These are phyloP conservation scores for Microsporum ferrugineum DNA, from an alignment of 2,329 filamentous ascomycete species.

Conservation along the genomic window DNA sequence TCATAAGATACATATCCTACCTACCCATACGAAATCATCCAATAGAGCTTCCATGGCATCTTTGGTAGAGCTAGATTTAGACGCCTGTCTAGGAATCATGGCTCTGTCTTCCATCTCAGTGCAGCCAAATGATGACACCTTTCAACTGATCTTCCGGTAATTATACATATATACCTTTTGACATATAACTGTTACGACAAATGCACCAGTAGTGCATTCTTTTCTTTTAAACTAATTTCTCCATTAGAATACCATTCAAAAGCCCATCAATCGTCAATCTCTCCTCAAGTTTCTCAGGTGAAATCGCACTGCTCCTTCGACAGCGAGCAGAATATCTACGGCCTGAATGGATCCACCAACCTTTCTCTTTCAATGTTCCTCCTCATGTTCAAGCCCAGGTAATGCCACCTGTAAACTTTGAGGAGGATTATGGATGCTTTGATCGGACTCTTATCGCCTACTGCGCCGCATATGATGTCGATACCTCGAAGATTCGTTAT, in stretches of 20 bases:
- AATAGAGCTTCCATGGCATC: conserved; percentile 46
- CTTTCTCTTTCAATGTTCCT: conserved; percentile 53
- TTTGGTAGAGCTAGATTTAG: conserved; percentile 39
- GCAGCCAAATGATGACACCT: conserved; percentile 52
- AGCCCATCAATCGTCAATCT: conserved; percentile 47
- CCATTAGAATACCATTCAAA: conserved; percentile 42
- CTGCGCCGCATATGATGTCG: conserved; percentile 56
- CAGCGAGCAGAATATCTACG: conserved; percentile 52
- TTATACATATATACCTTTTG: conserved; percentile 5
- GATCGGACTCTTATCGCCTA: conserved; percentile 59
- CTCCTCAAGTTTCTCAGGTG: conserved; percentile 52
- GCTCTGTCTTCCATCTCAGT: conserved; percentile 50
- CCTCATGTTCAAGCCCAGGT: conserved; percentile 42
- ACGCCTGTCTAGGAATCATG: conserved; percentile 48
- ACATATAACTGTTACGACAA: not conserved
- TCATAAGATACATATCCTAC: conserved; percentile 58
- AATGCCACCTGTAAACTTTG: conserved; percentile 36
- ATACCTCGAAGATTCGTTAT: conserved; percentile 56
- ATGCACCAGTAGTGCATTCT: not conserved
- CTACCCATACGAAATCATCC: conserved; percentile 45
- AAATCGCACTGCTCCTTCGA: conserved; percentile 52
- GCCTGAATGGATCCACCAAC: conserved; percentile 53
- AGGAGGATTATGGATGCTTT: conserved; percentile 52
- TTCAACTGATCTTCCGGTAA: conserved; percentile 53
- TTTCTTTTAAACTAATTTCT: not conserved